phyloP scores from a whole-genome alignment of 176 grass and related monocot species.

The Urochloa ruziziensis region DNA sequence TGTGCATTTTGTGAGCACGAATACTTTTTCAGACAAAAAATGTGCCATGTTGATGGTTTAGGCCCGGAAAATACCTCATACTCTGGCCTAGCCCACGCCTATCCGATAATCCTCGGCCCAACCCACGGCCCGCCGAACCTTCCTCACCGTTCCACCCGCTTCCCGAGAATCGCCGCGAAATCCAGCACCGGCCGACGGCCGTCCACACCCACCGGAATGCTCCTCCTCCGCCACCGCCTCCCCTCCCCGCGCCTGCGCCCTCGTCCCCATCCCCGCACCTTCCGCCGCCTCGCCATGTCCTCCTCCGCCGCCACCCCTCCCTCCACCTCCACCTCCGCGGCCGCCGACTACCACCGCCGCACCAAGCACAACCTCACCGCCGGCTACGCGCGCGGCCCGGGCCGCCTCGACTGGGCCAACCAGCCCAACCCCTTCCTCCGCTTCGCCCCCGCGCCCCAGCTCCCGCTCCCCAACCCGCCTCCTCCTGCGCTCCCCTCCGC shows the following conservation, averaged over 20 bases:
- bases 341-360: conserved; percentile 64
- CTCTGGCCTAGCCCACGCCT: not conserved
- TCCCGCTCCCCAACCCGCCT: conserved; percentile 52
- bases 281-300: conserved; percentile 36
- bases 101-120: not conserved
- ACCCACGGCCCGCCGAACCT: not conserved
- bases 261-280: not conserved
- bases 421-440: conserved; percentile 97
- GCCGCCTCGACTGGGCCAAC: conserved; percentile 93
- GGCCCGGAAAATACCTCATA: not conserved
- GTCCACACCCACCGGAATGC: conserved; percentile 16
- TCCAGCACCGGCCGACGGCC: not conserved
- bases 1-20: too few relatives aligned
- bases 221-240: conserved; percentile 7
- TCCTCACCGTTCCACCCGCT: conserved; percentile 7
- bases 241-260: not conserved
- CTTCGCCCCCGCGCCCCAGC: conserved; percentile 40
- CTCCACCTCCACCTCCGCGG: conserved; percentile 36
- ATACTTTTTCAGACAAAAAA: too few relatives aligned
- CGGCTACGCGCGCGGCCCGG: conserved; percentile 79
- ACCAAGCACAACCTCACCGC: conserved; percentile 84
- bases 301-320: not conserved
- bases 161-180: not conserved
- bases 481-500: not conserved
- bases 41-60: too few relatives aligned